These are phyloP conservation scores for Drosera spatulata DNA, from an alignment of 179 eudicot genomes.

Conservation along the genomic window DNA sequence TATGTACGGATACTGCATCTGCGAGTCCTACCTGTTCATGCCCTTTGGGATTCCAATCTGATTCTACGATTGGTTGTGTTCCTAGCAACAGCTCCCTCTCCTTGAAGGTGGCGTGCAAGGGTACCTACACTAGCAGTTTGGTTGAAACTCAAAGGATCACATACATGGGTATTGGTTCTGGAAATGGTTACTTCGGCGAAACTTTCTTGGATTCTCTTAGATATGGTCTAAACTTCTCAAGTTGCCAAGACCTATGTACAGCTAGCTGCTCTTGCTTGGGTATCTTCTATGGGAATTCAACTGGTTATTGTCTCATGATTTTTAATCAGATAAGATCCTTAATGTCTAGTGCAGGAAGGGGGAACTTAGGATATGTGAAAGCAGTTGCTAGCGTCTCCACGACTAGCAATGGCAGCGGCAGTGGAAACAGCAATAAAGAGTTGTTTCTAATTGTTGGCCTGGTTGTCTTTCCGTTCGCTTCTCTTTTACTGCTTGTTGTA, in stretches of 20 bases:
- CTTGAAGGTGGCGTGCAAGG: constrained; percentile 37
- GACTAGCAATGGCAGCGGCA: constrained; percentile 4
- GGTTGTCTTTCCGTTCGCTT: constrained; percentile 46
- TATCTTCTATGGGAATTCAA: constrained; percentile 35
- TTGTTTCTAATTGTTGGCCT: constrained; percentile 16
- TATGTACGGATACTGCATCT: constrained; percentile 24
- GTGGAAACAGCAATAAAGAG: background rate
- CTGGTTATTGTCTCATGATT: constrained; percentile 51
- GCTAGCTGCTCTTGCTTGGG: constrained; percentile 60
- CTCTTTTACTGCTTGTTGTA: constrained; percentile 15
- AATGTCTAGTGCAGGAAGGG: constrained; percentile 12
- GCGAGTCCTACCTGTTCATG: constrained; percentile 43
- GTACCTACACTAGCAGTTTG: constrained; percentile 12
- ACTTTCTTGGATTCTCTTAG: constrained; percentile 29
- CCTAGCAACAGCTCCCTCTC: constrained; percentile 36
- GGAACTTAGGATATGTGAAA: constrained; percentile 44
- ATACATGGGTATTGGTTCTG: constrained; percentile 33
- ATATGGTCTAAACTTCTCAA: constrained; percentile 31
- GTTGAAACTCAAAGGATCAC: constrained; percentile 16
- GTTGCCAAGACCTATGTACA: constrained; percentile 52
- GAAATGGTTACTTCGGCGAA: constrained; percentile 40
- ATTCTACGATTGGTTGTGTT: constrained; percentile 26
- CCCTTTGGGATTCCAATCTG: constrained; percentile 35
- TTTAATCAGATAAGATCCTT: constrained; percentile 48
- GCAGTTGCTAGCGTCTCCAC: constrained; percentile 9